phyloP scores from a whole-genome alignment of 768 basidiomycete genomes.

The Amanita pallidorosea region DNA sequence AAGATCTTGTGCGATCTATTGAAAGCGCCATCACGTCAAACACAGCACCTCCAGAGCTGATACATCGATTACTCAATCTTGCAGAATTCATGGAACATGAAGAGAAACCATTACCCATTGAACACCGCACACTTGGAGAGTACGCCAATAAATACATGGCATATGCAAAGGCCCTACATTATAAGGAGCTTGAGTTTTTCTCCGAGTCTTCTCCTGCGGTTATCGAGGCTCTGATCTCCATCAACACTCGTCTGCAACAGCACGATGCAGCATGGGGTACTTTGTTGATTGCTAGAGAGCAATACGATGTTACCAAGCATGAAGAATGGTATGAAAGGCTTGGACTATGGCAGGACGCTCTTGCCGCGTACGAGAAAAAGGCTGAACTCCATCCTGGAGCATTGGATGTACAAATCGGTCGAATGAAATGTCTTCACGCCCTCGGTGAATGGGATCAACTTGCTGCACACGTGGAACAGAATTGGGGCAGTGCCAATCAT shows the following conservation, averaged over 20 bases:
- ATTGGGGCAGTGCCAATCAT: constrained; percentile 74
- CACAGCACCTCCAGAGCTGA: constrained; percentile 75
- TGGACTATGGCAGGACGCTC: constrained; percentile 91
- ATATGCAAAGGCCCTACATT: constrained; percentile 95
- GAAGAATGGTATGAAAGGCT: constrained; percentile 99
- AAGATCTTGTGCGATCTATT: constrained; percentile 87
- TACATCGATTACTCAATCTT: constrained; percentile 83
- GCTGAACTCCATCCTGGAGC: constrained; percentile 64
- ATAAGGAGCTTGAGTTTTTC: constrained; percentile 97
- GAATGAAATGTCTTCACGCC: constrained; percentile 94
- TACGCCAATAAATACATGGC: constrained; percentile 91
- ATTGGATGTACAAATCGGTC: constrained; percentile 73
- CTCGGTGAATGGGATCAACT: constrained; percentile 96
- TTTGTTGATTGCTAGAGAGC: constrained; percentile 78
- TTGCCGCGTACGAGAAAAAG: constrained; percentile 76
- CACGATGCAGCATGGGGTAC: constrained; percentile 98
- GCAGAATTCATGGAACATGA: constrained; percentile 99
- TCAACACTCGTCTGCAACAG: constrained; percentile 94
- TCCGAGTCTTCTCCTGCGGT: constrained; percentile 83
- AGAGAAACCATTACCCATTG: constrained; percentile 90
- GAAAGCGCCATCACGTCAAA: constrained; percentile 75
- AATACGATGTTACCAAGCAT: constrained; percentile 84
- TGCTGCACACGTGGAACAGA: constrained; percentile 74
- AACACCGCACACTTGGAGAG: constrained; percentile 86
- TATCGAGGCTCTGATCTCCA: constrained; percentile 89